phyloP scores from a whole-genome alignment of 306 rosid genomes.

The Lotus japonicus region DNA sequence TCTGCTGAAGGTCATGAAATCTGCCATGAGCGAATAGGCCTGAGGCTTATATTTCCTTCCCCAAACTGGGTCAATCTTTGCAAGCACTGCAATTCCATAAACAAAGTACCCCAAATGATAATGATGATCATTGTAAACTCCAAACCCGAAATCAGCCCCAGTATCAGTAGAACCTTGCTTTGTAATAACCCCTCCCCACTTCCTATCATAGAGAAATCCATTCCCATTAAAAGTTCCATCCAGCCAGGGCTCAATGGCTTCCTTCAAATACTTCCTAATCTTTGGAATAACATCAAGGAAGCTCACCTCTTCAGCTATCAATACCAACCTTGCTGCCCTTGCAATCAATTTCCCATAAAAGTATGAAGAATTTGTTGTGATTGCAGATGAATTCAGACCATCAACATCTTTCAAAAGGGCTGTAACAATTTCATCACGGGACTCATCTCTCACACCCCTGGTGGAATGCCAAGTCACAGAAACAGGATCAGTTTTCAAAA shows the following conservation, averaged over 20 bases:
- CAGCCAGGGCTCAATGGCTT: conserved; percentile 76
- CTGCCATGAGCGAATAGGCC: conserved; percentile 63
- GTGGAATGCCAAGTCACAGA: conserved; percentile 76
- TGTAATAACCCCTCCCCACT: conserved; percentile 87
- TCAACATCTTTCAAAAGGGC: conserved; percentile 62
- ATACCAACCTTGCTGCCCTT: conserved; percentile 76
- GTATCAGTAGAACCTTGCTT: conserved; percentile 61
- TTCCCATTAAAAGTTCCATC: conserved; percentile 63
- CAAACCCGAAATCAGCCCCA: conserved; percentile 80
- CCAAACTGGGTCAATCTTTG: conserved; percentile 75
- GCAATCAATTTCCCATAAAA: conserved; percentile 70
- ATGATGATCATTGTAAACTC: conserved; percentile 79
- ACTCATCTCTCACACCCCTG: conserved; percentile 45
- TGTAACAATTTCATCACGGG: conserved; percentile 44
- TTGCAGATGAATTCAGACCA: conserved; percentile 30
- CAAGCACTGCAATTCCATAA: conserved; percentile 81
- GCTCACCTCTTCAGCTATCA: conserved; percentile 80
- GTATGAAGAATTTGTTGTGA: conserved; percentile 52
- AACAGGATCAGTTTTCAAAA: conserved; percentile 54
- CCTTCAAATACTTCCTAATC: conserved; percentile 55
- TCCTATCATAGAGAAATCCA: conserved; percentile 67
- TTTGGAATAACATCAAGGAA: conserved; percentile 48
- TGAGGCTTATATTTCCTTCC: conserved; percentile 62
- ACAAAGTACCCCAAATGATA: conserved; percentile 75
- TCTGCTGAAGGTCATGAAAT: conserved; percentile 51